Percentiles rank a stretch among this genome's conserved stretches.
These are phyloP conservation scores for Pterocarpus santalinus DNA, from an alignment of 306 rosid genomes.

Conservation along the genomic window DNA sequence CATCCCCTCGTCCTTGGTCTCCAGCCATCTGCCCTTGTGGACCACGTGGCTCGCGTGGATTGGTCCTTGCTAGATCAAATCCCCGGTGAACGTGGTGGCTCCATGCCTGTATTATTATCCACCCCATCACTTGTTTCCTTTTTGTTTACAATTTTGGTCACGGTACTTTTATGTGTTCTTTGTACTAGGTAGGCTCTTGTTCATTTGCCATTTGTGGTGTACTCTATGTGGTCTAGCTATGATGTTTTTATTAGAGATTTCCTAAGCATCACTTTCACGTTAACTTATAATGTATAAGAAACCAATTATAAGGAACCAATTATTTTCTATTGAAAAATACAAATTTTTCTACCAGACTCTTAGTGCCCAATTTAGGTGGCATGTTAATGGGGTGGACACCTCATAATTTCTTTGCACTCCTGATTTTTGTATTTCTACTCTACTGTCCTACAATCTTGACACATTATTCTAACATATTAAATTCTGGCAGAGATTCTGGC, in stretches of 20 bases:
- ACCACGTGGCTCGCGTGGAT: slow-evolving; percentile 77
- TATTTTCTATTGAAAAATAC: neutral
- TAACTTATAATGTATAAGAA: neutral
- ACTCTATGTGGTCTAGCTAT: neutral
- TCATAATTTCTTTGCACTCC: neutral
- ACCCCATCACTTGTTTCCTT: neutral
- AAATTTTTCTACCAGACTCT: too few relatives aligned
- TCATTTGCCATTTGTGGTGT: neutral
- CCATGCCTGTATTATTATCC: slow-evolving; percentile 63
- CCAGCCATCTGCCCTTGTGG: slow-evolving; percentile 76
- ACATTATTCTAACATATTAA: neutral
- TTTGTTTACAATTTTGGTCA: neutral
- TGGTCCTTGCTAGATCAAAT: slow-evolving; percentile 69
- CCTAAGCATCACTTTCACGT: neutral
- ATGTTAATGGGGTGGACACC: neutral
- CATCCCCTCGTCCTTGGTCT: slow-evolving; percentile 77
- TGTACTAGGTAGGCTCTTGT: neutral
- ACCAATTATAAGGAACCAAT: too few relatives aligned
- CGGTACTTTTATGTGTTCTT: neutral
- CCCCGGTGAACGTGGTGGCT: slow-evolving; percentile 90
- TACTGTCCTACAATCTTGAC: neutral
- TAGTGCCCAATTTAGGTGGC: too few relatives aligned
- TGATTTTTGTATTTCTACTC: neutral
- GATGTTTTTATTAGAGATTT: too few relatives aligned
- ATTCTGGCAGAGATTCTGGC: neutral